Conservation (phyloP, 768 basidiomycete species). For the Naganishia friedmannii region DNA sequence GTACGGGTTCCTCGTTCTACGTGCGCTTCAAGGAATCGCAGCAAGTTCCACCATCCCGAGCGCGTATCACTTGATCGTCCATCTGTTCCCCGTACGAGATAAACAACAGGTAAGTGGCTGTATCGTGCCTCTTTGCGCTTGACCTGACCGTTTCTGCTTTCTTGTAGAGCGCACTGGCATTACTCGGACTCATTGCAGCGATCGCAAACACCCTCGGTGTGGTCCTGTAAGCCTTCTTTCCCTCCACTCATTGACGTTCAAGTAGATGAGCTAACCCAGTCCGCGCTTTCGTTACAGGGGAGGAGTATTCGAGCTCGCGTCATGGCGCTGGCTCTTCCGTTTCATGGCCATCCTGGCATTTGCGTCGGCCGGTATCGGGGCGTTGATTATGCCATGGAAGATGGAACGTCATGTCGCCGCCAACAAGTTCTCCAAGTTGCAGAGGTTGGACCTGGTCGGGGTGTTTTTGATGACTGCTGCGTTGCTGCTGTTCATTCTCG, state of each 20-base stretch:
- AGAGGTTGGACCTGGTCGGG: slow-evolving; percentile 48
- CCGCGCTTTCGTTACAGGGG: slow-evolving; percentile 50
- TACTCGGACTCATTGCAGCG: slow-evolving; percentile 57
- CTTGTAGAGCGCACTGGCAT: slow-evolving; percentile 55
- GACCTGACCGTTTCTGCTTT: background rate
- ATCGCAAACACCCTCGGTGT: slow-evolving; percentile 56
- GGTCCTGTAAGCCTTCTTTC: slow-evolving; percentile 25
- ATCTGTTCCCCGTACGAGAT: slow-evolving; percentile 57
- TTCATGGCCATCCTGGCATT: slow-evolving; percentile 55
- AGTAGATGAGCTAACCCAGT: slow-evolving; percentile 57
- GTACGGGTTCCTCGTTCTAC: slow-evolving; percentile 58
- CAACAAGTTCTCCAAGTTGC: slow-evolving; percentile 25
- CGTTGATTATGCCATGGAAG: slow-evolving; percentile 52
- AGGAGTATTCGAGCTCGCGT: slow-evolving; percentile 54
- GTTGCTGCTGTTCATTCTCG: slow-evolving; percentile 48
- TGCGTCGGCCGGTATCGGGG: slow-evolving; percentile 48
- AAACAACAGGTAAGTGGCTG: slow-evolving; percentile 48
- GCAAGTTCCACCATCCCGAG: slow-evolving; percentile 60
- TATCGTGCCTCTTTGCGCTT: background rate
- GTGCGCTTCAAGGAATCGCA: slow-evolving; percentile 59
- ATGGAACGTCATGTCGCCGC: background rate
- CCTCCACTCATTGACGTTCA: slow-evolving; percentile 3
- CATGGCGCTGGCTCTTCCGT: slow-evolving; percentile 61
- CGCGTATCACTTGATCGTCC: slow-evolving; percentile 57
- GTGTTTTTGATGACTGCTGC: slow-evolving; percentile 43